Base-by-base conservation (phyloP, 2,329 filamentous ascomycete genomes). In the Ophiostoma piceae region DNA sequence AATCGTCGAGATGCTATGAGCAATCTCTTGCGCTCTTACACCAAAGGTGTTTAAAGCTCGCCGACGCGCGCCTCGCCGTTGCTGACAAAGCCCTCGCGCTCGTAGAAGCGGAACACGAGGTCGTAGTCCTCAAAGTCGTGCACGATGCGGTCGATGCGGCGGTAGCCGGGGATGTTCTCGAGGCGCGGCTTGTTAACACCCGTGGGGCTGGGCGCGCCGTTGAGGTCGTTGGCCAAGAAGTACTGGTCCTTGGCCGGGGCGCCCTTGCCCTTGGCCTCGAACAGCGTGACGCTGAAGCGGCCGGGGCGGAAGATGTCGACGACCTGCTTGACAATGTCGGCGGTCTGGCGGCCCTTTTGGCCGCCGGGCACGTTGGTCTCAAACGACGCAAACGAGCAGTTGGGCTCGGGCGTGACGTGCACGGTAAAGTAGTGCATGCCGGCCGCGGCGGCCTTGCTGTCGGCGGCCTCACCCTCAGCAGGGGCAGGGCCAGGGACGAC, bases 41-140 rank as follows among this genome's bases (percentile, higher is more conserved):
- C 51, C 7, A 11, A 11, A 57, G 22, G 43, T 16, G 43, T 57
- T 12, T 66, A 73, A n/a, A 71, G 51, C 78, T 88, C 85, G 19
- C 85, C 85, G 66, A 88, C 83, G 39, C 85, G 79, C 9, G 85
- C 83, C 32, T 78, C 79, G 72, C 83, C 84, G 12, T 82, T 81
- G 12, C 85, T 85, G 66, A 80, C 78, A 86, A 87, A 98, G 76
- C 91, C 94, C 74, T 96, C 88, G 71, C 92, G 88, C 82, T 98
- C 94, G 77, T 96, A 99, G 84, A 96, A 97, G 71, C 94, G 88
- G 82, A 99, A 99, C 65, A 99, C 90, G 51, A 99, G 84, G 79
- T 98, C 94, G 77, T 99, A 99, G 68, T 96, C 95, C 77, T 99
- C 94, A 75, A 99, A 89, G 76, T 98, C 94, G 79, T 99, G 95